These are phyloP conservation scores for Jaltomata sinuosa DNA, from an alignment of 257 asterid species.

Conservation along the genomic window DNA sequence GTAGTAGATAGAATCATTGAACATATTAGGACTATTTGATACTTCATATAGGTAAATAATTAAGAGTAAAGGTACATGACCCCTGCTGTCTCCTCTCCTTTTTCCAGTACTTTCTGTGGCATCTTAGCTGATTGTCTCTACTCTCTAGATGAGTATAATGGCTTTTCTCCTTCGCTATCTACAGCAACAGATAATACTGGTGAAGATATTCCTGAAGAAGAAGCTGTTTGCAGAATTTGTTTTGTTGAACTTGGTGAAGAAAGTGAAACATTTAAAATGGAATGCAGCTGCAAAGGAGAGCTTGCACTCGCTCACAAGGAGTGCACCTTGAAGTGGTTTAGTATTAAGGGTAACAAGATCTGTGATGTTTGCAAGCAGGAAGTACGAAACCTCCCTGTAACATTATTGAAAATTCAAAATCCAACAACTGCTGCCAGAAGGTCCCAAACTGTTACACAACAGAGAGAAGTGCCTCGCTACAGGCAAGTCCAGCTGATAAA, in stretches of 20 bases:
- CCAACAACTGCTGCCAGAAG: constrained; percentile 50
- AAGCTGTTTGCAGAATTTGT: constrained; percentile 96
- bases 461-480: constrained; percentile 50
- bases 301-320: constrained; percentile 96
- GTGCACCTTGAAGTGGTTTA: constrained; percentile 93
- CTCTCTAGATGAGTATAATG: neutral
- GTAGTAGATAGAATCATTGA: neutral
- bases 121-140: neutral
- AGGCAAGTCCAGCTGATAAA: constrained; percentile 46
- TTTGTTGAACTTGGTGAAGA: constrained; percentile 90
- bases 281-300: constrained; percentile 97
- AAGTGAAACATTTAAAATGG: constrained; percentile 90
- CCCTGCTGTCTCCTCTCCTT: neutral
- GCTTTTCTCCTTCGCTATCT: neutral
- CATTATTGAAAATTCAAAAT: constrained; percentile 67
- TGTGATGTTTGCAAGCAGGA: constrained; percentile 95
- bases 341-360: constrained; percentile 85
- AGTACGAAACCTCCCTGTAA: constrained; percentile 82
- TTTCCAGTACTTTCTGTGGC: neutral
- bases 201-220: constrained; percentile 98
- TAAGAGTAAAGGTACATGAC: neutral
- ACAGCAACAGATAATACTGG: constrained; percentile 43
- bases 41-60: neutral
- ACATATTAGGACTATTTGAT: neutral
- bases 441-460: constrained; percentile 38